These are phyloP conservation scores for Cutaneotrichosporon daszewskae DNA, from an alignment of 1,284 basidiomycete genomes.

Conservation along the genomic window DNA sequence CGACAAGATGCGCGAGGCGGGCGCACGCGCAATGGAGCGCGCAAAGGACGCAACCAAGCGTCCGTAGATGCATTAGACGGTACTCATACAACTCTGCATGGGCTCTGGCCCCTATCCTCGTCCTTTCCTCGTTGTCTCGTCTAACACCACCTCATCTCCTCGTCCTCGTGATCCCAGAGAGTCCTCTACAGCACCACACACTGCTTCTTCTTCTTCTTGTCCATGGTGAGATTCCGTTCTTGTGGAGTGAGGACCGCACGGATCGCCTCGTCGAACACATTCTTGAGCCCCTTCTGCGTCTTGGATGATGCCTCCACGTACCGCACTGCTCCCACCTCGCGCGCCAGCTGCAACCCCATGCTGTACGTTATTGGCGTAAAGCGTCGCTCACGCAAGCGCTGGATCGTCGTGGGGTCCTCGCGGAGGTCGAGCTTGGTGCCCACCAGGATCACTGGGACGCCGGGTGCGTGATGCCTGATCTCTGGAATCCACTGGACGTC, in stretches of 20 bases:
- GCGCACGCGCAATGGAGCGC: constrained; percentile 7
- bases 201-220: constrained; percentile 42
- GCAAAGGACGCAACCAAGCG: constrained; percentile 8
- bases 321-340: constrained; percentile 91
- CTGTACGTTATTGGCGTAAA: constrained; percentile 86
- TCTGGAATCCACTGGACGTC: constrained; percentile 82
- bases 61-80: not conserved
- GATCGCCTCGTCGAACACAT: constrained; percentile 94
- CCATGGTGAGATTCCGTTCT: constrained; percentile 23
- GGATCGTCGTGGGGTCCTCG: constrained; percentile 84
- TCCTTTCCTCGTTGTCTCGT: no score
- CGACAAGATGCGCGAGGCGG: constrained; percentile 9
- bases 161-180: not conserved
- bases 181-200: constrained; percentile 43
- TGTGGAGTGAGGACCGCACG: constrained; percentile 53
- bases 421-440: constrained; percentile 97
- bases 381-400: constrained; percentile 88
- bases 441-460: constrained; percentile 88
- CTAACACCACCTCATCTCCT: not conserved
- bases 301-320: constrained; percentile 95
- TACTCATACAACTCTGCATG: not conserved
- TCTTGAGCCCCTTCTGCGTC: constrained; percentile 57
- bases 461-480: constrained; percentile 84
- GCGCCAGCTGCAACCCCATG: constrained; percentile 52
- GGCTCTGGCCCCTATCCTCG: not conserved